These are phyloP conservation scores for Trichoderma koningii DNA, from an alignment of 2,329 filamentous ascomycete species.

Conservation along the genomic window DNA sequence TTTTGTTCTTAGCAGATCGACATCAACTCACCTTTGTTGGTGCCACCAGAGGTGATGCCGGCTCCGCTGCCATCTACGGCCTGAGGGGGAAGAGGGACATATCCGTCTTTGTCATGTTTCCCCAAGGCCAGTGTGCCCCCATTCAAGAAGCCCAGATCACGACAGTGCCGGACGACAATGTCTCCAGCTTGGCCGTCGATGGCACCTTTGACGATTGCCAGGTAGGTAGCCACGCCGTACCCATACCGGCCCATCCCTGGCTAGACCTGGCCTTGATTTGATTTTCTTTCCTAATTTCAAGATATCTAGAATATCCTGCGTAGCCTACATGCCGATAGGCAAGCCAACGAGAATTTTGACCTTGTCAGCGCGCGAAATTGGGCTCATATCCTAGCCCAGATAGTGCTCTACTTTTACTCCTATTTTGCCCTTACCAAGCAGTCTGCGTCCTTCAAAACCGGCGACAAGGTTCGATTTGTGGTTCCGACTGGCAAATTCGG, in stretches of 20 bases:
- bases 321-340: conserved; percentile 81
- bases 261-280: conserved; percentile 39
- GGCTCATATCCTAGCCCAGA: conserved; percentile 92
- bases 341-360: conserved; percentile 78
- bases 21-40: conserved; percentile 86
- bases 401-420: conserved; percentile 94
- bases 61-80: conserved; percentile 94
- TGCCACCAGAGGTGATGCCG: conserved; percentile 85
- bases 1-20: conserved; percentile 49
- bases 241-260: neutral
- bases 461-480: conserved; percentile 76
- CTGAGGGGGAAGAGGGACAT: conserved; percentile 95
- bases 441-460: conserved; percentile 61
- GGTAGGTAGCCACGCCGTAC: conserved; percentile 44
- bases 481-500: conserved; percentile 97
- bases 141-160: conserved; percentile 98
- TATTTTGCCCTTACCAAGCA: conserved; percentile 78
- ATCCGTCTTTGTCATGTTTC: conserved; percentile 91
- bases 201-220: conserved; percentile 98
- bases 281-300: conserved; percentile 79
- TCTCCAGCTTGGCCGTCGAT: conserved; percentile 86
- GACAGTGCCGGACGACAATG: conserved; percentile 84
- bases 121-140: conserved; percentile 85
- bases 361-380: conserved; percentile 98
- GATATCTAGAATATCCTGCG: conserved; percentile 91